Percentiles rank a stretch among this genome's conserved stretches.
These are phyloP conservation scores for Candida dajiaensis DNA, from an alignment of 805 yeast species.

Conservation along the genomic window DNA sequence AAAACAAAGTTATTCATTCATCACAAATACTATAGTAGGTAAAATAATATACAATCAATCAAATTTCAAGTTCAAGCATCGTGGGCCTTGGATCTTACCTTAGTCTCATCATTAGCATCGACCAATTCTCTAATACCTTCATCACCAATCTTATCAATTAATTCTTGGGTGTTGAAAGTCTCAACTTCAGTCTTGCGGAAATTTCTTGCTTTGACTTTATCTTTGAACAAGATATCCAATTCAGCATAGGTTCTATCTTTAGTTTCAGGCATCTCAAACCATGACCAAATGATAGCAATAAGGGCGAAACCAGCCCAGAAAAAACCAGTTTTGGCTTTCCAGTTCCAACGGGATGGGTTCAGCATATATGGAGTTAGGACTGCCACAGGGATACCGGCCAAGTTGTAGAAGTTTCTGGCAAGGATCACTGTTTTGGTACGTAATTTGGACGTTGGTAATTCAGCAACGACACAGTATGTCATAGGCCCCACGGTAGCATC, in stretches of 20 bases:
- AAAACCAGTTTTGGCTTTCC: conserved; percentile 39
- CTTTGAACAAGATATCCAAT: conserved; percentile 43
- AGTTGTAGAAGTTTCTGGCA: conserved; percentile 27
- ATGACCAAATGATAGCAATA: conserved; percentile 33
- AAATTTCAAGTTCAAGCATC: too few relatives aligned
- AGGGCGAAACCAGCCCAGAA: conserved; percentile 36
- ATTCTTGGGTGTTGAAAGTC: conserved; percentile 16
- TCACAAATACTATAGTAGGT: too few relatives aligned
- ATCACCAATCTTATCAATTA: conserved; percentile 15
- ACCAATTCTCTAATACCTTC: conserved; percentile 15
- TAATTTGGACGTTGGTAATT: conserved; percentile 33
- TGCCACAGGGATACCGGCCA: conserved; percentile 29
- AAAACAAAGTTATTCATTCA: not conserved
- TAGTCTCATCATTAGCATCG: not conserved
- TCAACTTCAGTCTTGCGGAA: conserved; percentile 22
- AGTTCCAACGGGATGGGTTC: conserved; percentile 38
- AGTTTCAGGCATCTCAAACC: conserved; percentile 53
- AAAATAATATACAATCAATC: too few relatives aligned
- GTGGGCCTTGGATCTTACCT: not conserved
- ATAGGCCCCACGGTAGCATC: conserved; percentile 36
- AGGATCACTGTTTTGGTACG: conserved; percentile 37
- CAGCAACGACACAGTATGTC: conserved; percentile 33
- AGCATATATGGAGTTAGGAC: conserved; percentile 41
- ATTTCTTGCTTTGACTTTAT: conserved; percentile 25
- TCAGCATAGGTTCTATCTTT: conserved; percentile 50